Evolutionary conservation across 177 flowering plant species (phyloP).

Genomic region (Vitis hybrid): DNA sequence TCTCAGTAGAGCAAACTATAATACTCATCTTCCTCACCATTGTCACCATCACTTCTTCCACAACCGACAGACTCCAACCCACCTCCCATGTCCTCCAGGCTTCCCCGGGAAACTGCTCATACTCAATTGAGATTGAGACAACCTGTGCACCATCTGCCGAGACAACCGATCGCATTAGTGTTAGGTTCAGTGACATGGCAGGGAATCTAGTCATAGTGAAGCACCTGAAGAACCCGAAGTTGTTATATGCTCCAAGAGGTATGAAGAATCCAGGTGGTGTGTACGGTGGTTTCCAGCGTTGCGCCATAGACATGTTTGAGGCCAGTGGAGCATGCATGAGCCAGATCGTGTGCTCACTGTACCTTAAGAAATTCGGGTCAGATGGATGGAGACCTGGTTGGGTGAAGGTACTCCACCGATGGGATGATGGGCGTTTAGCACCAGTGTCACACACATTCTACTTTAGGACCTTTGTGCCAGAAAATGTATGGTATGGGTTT

Average conservation of each 20-base stretch:
- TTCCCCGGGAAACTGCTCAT: conserved; percentile 6
- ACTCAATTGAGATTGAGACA: conserved; percentile 22
- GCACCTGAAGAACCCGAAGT: conserved; percentile 17
- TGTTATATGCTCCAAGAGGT: conserved; percentile 13
- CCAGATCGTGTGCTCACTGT: conserved; percentile 14
- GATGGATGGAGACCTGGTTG: conserved; percentile 23
- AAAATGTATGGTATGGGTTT: conserved; percentile 21
- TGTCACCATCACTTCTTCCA: conserved; percentile 1
- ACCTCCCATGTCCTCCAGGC: not conserved
- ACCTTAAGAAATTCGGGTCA: conserved; percentile 16
- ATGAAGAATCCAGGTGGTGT: conserved; percentile 5
- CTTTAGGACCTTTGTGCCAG: conserved; percentile 21
- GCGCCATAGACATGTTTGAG: conserved; percentile 15
- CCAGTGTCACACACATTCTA: conserved; percentile 15
- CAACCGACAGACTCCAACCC: conserved; percentile 3
- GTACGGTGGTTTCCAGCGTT: conserved; percentile 11
- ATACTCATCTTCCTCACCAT: not conserved
- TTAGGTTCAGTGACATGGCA: conserved; percentile 11
- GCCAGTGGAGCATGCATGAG: conserved; percentile 20
- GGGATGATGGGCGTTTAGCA: conserved; percentile 3
- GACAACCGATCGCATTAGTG: conserved; percentile 14
- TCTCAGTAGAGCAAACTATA: not conserved
- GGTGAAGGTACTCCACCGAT: conserved; percentile 15
- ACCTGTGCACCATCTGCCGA: conserved; percentile 22
- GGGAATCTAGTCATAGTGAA: conserved; percentile 13